Base-by-base conservation (phyloP, 179 eudicot species). In the Spinacia oleracea region DNA sequence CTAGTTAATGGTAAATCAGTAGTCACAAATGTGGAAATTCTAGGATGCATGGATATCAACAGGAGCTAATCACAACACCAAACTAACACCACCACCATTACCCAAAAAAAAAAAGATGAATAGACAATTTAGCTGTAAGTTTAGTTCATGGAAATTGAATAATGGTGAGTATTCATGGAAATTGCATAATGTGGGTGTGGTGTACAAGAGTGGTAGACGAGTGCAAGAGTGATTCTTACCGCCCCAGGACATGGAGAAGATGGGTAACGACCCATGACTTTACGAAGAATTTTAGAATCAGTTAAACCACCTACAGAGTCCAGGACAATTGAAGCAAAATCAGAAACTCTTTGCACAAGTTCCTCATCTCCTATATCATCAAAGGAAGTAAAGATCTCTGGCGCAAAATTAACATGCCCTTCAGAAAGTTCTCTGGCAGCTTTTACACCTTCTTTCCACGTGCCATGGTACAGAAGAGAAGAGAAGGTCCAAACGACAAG, bases 401-500 rank as follows among this genome's bases (percentile, higher is more conserved):
- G 92, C 66, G 46, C 79, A 85, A 82, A 93, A 80, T 62, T 64
- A 56, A 77, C 69, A n/a, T 78, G 77, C 53, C 50, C 82, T 43
- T 34, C 74, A 76, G 92, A 86, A 81, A 82, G 84, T 78, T 81
- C 73, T 84, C 88, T 86, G 68, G 98, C 98, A 84, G 83, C 81
- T 77, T 82, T 81, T 68, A 96, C 83, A 60, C 89, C 89, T 85
- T 90, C 84, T 18, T 76, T 75, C 99, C 98, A 93, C 1, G 78
- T 81, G 70, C 88, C 89, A 85, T 93, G 85, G 77, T 89, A 89
- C 58, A 96, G 86, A 77, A 93, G 87, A 75, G 90, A 87, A 69
- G 90, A 90, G 60, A 96, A 87, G 73, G 92, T 86, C 91, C 96
- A 85, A 76, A 93, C 84, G 51, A 89, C 89, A 78, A 87, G 84